Evolutionary conservation across 345 rosid species (phyloP).

Genomic region (Dipteronia sinensis): DNA sequence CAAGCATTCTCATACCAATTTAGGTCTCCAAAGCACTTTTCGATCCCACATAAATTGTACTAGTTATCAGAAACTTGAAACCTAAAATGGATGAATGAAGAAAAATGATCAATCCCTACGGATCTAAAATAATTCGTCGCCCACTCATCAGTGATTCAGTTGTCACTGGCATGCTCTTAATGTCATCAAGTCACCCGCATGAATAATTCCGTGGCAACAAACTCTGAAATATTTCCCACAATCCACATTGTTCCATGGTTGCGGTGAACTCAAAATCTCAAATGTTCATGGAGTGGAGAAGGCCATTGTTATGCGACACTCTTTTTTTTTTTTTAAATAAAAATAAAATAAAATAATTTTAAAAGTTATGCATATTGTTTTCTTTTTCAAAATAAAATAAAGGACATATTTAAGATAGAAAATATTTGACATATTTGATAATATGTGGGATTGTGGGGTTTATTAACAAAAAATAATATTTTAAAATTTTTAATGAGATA

Average conservation of each 20-base stretch:
- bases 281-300: too few relatives aligned
- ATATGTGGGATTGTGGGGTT: too few relatives aligned
- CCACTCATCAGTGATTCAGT: constrained; percentile 25
- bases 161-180: constrained; percentile 56
- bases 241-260: constrained; percentile 48
- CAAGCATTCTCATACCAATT: not conserved
- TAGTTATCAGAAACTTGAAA: not conserved
- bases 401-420: too few relatives aligned
- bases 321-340: too few relatives aligned
- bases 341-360: too few relatives aligned
- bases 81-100: not conserved
- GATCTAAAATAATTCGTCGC: not conserved
- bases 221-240: constrained; percentile 70
- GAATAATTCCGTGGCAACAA: constrained; percentile 58
- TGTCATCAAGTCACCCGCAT: constrained; percentile 64
- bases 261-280: too few relatives aligned
- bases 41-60: not conserved
- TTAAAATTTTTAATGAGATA: too few relatives aligned
- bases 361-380: too few relatives aligned
- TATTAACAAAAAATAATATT: too few relatives aligned
- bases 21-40: constrained; percentile 3
- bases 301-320: too few relatives aligned
- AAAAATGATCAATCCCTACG: constrained; percentile 13
- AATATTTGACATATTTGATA: too few relatives aligned
- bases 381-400: too few relatives aligned